Conservation (phyloP, 2,329 filamentous ascomycete species). For the Monosporascus cannonballus region DNA sequence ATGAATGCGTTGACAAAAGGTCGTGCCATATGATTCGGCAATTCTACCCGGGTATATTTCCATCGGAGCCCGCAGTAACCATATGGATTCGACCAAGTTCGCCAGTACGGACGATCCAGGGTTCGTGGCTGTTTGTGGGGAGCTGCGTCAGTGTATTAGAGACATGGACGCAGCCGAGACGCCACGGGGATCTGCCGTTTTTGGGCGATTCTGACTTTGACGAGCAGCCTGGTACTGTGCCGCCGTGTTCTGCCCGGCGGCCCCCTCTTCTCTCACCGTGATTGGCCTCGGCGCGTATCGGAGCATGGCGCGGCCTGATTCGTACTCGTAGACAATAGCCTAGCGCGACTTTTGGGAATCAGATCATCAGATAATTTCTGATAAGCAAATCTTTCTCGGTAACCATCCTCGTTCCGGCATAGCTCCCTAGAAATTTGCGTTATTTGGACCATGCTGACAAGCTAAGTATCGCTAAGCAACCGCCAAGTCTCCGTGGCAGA, state of each 20-base stretch:
- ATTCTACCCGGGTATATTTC: conserved; percentile 24
- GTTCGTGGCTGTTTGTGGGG: conserved; percentile 16
- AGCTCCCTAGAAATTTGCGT: background rate
- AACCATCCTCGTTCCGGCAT: background rate
- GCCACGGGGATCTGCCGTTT: too few species aligned
- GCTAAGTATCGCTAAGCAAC: background rate
- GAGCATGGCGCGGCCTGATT: background rate
- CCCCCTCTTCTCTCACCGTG: background rate
- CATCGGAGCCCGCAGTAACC: conserved; percentile 21
- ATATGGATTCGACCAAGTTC: conserved; percentile 21
- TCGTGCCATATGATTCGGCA: conserved; percentile 24
- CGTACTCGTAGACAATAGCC: background rate
- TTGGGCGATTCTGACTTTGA: too few species aligned
- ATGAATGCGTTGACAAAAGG: conserved; percentile 4
- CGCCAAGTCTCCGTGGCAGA: too few species aligned
- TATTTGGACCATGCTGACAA: background rate
- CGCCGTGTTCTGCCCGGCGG: background rate
- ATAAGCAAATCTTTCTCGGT: background rate
- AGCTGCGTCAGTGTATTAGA: conserved; percentile 15
- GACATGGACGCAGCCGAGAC: background rate
- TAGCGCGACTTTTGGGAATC: background rate
- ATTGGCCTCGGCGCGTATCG: background rate
- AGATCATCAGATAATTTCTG: background rate
- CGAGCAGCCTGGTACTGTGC: too few species aligned
- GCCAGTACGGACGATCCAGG: conserved; percentile 13